phyloP scores from a whole-genome alignment of 768 basidiomycete genomes.

The Psilocybe cubensis region DNA sequence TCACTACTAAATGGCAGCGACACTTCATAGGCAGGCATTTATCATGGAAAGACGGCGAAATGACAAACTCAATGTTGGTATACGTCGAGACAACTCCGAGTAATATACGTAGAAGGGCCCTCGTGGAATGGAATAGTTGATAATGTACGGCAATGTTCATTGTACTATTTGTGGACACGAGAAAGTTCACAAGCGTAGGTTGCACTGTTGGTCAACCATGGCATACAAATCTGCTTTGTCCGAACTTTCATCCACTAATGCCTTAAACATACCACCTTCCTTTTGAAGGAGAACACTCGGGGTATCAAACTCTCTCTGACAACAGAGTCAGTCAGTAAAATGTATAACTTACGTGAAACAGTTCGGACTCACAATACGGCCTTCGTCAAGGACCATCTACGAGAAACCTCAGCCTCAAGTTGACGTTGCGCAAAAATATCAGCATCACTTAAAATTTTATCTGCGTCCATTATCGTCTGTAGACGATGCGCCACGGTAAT shows the following conservation, averaged over 20 bases:
- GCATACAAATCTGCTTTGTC: constrained; percentile 14
- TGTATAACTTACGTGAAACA: background rate
- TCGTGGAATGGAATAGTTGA: no score
- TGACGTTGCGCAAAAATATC: no score
- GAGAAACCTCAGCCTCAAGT: no score
- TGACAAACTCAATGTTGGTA: no score
- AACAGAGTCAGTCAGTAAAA: background rate
- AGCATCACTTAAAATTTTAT: constrained; percentile 39
- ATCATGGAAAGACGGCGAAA: no score
- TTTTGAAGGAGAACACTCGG: constrained; percentile 14
- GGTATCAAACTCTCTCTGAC: constrained; percentile 16
- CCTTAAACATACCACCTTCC: constrained; percentile 10
- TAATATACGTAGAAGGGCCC: background rate
- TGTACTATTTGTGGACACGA: background rate
- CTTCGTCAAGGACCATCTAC: constrained; percentile 57
- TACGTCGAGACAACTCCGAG: no score
- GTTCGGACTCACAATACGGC: constrained; percentile 42
- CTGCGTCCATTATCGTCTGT: constrained; percentile 15
- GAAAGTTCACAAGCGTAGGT: no score
- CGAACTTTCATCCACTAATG: constrained; percentile 21
- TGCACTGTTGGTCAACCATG: constrained; percentile 4
- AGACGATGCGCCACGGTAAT: constrained; percentile 14
- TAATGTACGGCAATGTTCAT: background rate
- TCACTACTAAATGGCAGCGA: no score
- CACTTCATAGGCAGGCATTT: no score